These are phyloP conservation scores for Lichtheimia ornata DNA, from an alignment of 371 early-diverging fungal genomes.

Conservation along the genomic window DNA sequence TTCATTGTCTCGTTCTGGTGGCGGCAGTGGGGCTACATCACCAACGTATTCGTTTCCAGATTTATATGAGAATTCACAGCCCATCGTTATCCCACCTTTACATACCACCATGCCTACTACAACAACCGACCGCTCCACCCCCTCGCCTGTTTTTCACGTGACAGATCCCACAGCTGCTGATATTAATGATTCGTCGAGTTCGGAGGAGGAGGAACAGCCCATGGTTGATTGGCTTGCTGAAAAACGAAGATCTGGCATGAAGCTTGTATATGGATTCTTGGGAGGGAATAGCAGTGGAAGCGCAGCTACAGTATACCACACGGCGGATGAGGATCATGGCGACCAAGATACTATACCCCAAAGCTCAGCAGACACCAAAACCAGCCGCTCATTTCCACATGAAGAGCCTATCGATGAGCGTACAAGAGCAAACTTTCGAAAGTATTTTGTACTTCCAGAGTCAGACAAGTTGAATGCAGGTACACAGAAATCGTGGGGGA, in stretches of 20 bases:
- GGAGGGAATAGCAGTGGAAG: conserved; percentile 24
- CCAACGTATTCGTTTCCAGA: conserved; percentile 29
- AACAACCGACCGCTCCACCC: not conserved
- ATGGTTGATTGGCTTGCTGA: conserved; percentile 40
- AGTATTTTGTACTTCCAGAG: conserved; percentile 65
- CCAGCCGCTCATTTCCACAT: conserved; percentile 7
- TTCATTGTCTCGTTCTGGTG: not conserved
- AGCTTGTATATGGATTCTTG: conserved; percentile 42
- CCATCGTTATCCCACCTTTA: conserved; percentile 27
- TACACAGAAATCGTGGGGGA: conserved; percentile 11
- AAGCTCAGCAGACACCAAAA: conserved; percentile 8
- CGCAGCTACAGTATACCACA: conserved; percentile 26
- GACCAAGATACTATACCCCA: conserved; percentile 16
- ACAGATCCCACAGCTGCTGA: conserved; percentile 15
- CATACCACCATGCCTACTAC: conserved; percentile 2
- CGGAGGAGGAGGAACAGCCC: conserved; percentile 42
- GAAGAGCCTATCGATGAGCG: conserved; percentile 39
- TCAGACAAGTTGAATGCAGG: conserved; percentile 56
- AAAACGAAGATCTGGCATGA: conserved; percentile 45
- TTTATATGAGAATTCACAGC: conserved; percentile 34
- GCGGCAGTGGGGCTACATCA: not conserved
- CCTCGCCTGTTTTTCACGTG: not conserved
- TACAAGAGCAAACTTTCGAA: conserved; percentile 47
- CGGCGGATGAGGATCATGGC: conserved; percentile 24
- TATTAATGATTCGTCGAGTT: conserved; percentile 31